Conservation (phyloP, 768 basidiomycete genomes). For the Agaricus subrufescens region DNA sequence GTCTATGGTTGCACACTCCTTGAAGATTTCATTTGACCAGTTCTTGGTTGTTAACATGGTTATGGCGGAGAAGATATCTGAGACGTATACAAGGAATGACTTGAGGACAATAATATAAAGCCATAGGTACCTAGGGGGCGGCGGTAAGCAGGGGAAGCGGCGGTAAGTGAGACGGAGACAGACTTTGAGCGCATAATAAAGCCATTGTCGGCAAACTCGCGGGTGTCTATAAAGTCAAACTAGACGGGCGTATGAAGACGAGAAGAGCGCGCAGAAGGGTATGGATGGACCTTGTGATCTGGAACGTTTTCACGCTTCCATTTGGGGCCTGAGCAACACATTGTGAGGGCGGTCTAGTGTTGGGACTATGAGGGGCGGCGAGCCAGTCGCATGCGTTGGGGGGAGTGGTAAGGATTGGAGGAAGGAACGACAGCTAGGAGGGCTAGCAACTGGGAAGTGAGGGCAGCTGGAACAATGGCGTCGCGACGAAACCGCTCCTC, state of each 20-base stretch:
- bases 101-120: conserved; percentile 92
- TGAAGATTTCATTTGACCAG: conserved; percentile 92
- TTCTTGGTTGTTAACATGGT: conserved; percentile 90
- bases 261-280: neutral
- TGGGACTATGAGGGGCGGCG: conserved; percentile 25
- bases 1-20: conserved; percentile 54
- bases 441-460: neutral
- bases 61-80: conserved; percentile 96
- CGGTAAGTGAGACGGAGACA: conserved; percentile 16
- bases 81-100: conserved; percentile 92
- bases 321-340: conserved; percentile 66
- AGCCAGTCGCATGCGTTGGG: conserved; percentile 48
- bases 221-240: conserved; percentile 97
- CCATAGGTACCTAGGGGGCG: conserved; percentile 75
- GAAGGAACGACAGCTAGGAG: conserved; percentile 11
- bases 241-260: conserved; percentile 22
- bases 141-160: conserved; percentile 1
- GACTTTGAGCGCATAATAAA: conserved; percentile 86
- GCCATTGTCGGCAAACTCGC: conserved; percentile 87
- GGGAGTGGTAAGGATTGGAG: conserved; percentile 20
- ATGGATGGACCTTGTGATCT: conserved; percentile 82
- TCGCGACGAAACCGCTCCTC: conserved; percentile 12
- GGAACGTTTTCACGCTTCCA: conserved; percentile 98
- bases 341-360: conserved; percentile 29
- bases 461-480: neutral